Evolutionary conservation across 208 protist species (phyloP).

Genomic region (Acanthamoeba lenticulata): DNA sequence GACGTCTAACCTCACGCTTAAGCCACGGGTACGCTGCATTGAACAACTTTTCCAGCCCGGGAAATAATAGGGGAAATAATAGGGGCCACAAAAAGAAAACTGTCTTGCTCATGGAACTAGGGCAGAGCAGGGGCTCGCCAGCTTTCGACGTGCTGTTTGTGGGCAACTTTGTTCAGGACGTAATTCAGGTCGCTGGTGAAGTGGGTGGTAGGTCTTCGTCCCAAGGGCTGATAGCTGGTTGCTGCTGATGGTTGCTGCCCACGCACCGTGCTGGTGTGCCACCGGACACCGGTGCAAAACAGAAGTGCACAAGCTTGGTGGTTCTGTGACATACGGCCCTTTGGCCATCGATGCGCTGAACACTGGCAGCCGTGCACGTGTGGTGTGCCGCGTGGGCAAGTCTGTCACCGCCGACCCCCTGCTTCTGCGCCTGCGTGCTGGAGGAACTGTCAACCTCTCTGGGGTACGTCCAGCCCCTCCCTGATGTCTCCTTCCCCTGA

Average conservation of each 20-base stretch:
- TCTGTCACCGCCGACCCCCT: background rate
- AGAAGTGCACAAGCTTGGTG: conserved; percentile 35
- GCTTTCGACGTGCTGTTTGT: conserved; percentile 20
- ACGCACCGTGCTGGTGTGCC: no score
- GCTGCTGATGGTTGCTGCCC: no score
- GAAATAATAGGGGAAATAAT: background rate
- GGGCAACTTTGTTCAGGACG: conserved; percentile 50
- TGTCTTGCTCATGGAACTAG: background rate
- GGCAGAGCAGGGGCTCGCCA: background rate
- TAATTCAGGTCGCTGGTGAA: background rate
- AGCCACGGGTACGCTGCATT: no score
- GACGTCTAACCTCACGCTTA: background rate
- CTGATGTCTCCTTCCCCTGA: no score
- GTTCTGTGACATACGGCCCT: conserved; percentile 55
- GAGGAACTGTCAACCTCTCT: background rate
- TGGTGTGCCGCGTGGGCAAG: background rate
- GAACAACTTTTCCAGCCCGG: no score
- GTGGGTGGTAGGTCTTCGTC: no score
- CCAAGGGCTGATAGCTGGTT: no score
- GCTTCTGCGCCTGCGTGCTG: background rate
- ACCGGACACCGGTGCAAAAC: no score
- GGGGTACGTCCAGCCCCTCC: background rate
- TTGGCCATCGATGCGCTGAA: background rate
- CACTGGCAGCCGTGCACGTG: background rate
- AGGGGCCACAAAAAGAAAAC: background rate